These are phyloP conservation scores for Hyphodiscus sp. DNA, from an alignment of 2,329 filamentous ascomycete genomes.

Conservation along the genomic window DNA sequence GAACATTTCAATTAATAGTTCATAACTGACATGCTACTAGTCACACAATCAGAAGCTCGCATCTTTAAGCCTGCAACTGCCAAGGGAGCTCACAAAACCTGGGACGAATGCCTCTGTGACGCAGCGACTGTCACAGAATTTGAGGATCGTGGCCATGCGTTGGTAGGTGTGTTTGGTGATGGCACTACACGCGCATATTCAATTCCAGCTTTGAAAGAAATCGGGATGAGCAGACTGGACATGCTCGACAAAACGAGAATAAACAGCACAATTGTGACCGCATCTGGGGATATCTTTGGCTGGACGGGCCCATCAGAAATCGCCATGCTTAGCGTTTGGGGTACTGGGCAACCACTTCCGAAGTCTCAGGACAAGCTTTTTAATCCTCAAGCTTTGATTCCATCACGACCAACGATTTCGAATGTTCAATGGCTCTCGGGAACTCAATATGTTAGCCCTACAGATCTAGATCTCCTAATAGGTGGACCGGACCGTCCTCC, in stretches of 20 bases:
- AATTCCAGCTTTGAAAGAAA: conserved; percentile 81
- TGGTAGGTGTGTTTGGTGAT: conserved; percentile 82
- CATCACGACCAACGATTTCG: conserved; percentile 84
- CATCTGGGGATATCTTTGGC: conserved; percentile 74
- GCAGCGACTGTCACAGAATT: conserved; percentile 70
- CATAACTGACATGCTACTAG: conserved; percentile 14
- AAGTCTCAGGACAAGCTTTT: conserved; percentile 66
- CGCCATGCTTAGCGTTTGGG: conserved; percentile 78
- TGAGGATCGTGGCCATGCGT: conserved; percentile 66
- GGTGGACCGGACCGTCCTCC: conserved; percentile 82
- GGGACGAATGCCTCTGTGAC: conserved; percentile 76
- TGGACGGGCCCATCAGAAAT: conserved; percentile 88
- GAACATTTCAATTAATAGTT: background rate
- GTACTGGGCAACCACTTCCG: conserved; percentile 58
- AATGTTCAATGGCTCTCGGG: conserved; percentile 96
- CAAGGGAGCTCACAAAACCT: conserved; percentile 89
- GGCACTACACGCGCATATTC: conserved; percentile 73
- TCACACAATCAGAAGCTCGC: conserved; percentile 67
- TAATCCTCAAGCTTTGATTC: conserved; percentile 68
- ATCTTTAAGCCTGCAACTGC: conserved; percentile 79
- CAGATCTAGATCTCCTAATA: conserved; percentile 85
- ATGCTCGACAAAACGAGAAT: conserved; percentile 71
- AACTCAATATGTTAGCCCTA: conserved; percentile 81
- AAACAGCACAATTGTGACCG: conserved; percentile 62
- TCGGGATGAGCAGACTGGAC: conserved; percentile 60